phyloP scores from a whole-genome alignment of 257 asterid species.

The Solanum ossicruentum region DNA sequence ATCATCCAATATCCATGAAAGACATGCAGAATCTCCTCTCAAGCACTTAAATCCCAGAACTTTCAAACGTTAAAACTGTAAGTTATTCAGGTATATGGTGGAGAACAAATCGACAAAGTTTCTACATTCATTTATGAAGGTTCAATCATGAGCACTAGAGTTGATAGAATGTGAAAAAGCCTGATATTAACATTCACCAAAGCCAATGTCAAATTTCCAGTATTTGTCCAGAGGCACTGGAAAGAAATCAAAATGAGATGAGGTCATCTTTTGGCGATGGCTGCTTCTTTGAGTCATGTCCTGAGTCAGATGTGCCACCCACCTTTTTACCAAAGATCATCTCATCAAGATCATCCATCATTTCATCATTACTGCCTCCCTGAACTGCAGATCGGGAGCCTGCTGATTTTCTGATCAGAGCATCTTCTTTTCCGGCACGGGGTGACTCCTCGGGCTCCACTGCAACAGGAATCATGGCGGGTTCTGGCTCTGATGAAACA shows the following conservation, averaged over 20 bases:
- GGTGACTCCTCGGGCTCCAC: constrained; percentile 82
- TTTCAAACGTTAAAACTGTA: neutral
- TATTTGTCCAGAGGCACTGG: neutral
- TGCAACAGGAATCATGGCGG: constrained; percentile 90
- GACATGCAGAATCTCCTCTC: neutral
- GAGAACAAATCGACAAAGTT: neutral
- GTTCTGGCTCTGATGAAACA: constrained; percentile 55
- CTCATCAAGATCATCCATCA: constrained; percentile 97
- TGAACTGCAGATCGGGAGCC: constrained; percentile 28
- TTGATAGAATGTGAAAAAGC: neutral
- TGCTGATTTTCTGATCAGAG: constrained; percentile 45
- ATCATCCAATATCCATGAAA: neutral
- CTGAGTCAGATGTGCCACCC: constrained; percentile 47
- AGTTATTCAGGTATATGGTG: neutral
- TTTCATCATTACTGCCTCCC: constrained; percentile 54
- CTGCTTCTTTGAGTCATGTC: constrained; percentile 44
- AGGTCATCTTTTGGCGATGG: constrained; percentile 72
- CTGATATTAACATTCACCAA: constrained; percentile 10
- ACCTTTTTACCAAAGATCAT: constrained; percentile 89
- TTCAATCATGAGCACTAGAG: neutral
- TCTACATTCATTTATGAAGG: neutral
- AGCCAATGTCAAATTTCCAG: neutral
- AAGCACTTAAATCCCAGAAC: neutral
- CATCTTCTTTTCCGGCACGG: constrained; percentile 44
- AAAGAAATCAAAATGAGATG: constrained; percentile 38